Conservation (phyloP, 148 eudicot species). For the Rheum nobile region DNA sequence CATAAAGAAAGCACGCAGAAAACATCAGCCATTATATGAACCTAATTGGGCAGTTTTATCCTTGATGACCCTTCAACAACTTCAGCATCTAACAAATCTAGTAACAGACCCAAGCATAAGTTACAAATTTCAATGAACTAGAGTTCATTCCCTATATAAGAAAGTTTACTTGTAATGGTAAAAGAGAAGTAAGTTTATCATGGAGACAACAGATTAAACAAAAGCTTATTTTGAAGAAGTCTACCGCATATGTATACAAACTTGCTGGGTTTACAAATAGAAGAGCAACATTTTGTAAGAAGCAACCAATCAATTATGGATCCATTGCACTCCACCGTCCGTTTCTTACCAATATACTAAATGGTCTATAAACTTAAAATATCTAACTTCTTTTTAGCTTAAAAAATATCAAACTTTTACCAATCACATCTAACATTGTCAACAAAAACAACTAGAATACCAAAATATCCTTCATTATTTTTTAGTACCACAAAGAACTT, state of each 20-base stretch:
- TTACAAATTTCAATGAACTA: not conserved
- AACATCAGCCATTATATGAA: constrained; percentile 12
- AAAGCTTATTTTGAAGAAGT: too few relatives aligned
- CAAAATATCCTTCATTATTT: too few relatives aligned
- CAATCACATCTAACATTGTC: not conserved
- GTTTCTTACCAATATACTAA: not conserved
- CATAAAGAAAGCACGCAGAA: not conserved
- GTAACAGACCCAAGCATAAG: not conserved
- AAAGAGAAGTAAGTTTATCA: too few relatives aligned
- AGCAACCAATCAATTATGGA: not conserved
- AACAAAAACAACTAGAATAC: too few relatives aligned
- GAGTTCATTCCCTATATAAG: not conserved
- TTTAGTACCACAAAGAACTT: too few relatives aligned
- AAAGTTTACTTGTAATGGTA: not conserved
- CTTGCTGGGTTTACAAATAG: not conserved
- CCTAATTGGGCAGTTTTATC: constrained; percentile 91
- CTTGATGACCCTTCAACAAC: constrained; percentile 75
- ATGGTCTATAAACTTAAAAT: not conserved
- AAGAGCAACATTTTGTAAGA: not conserved
- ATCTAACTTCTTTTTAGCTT: not conserved
- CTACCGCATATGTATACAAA: too few relatives aligned
- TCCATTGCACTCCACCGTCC: not conserved
- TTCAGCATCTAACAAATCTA: constrained; percentile 48
- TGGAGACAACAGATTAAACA: not conserved
- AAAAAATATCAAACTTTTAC: not conserved